These are phyloP conservation scores for Cutaneotrichosporon spelunceum DNA, from an alignment of 1,284 basidiomycete genomes.

Conservation along the genomic window DNA sequence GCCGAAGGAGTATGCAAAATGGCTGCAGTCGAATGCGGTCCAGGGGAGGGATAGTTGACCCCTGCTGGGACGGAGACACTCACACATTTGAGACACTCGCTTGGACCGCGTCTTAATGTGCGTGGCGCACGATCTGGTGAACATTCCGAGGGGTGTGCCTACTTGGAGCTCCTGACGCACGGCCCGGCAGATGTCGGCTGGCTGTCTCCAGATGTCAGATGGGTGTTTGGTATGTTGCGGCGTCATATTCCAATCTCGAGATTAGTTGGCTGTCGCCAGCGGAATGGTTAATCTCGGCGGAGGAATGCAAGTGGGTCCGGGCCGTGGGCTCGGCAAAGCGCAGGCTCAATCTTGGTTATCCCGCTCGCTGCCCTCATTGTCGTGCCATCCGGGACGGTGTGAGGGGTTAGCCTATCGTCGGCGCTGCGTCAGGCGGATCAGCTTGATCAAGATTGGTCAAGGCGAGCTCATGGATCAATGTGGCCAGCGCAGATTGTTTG, in stretches of 20 bases:
- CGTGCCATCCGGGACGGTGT: not conserved
- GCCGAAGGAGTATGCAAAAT: not conserved
- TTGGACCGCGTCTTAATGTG: not conserved
- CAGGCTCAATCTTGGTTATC: not conserved
- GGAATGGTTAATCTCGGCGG: conserved; percentile 2
- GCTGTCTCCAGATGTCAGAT: not conserved
- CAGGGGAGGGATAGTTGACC: not conserved
- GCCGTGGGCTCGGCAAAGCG: not conserved
- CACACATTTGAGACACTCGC: not conserved
- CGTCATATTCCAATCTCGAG: not conserved
- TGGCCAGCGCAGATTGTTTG: not conserved
- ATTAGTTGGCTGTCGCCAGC: conserved; percentile 2
- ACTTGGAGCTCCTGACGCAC: not conserved
- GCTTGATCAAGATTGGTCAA: not conserved
- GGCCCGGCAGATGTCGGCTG: not conserved
- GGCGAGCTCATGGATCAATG: not conserved
- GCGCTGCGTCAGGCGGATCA: not conserved
- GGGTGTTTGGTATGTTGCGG: not conserved
- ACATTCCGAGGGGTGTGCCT: not conserved
- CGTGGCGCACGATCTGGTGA: not conserved
- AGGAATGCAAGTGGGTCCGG: conserved; percentile 3
- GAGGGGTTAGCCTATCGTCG: not conserved
- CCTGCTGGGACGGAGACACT: not conserved
- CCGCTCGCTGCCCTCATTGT: not conserved
- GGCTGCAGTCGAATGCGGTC: not conserved